phyloP scores from a whole-genome alignment of 192 early-diverging fungal genomes.

The Backusella circina region DNA sequence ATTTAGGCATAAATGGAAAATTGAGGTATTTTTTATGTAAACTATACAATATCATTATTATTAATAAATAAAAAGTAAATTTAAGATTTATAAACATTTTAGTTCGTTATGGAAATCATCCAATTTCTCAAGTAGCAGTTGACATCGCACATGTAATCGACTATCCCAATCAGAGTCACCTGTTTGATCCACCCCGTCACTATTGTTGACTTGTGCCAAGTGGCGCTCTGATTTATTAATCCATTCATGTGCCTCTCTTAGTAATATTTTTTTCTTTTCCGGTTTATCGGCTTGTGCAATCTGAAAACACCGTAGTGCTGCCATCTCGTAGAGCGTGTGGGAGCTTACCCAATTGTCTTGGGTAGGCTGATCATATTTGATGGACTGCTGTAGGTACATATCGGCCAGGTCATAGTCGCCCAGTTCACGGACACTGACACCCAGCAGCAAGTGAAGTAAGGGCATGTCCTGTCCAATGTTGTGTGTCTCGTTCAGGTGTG shows the following conservation, averaged over 20 bases:
- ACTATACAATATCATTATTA: background rate
- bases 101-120: slow-evolving; percentile 31
- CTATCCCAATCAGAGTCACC: slow-evolving; percentile 30
- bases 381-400: slow-evolving; percentile 12
- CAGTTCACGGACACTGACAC: slow-evolving; percentile 22
- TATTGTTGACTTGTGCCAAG: background rate
- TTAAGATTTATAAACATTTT: background rate
- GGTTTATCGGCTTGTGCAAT: background rate
- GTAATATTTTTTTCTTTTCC: background rate
- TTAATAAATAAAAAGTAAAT: background rate
- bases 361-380: background rate
- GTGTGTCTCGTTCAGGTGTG: background rate
- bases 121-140: slow-evolving; percentile 26
- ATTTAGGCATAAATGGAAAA: background rate
- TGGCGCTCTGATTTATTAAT: slow-evolving; percentile 2
- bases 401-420: slow-evolving; percentile 24
- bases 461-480: slow-evolving; percentile 12
- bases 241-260: slow-evolving; percentile 17
- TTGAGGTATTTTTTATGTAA: background rate
- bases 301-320: slow-evolving; percentile 12
- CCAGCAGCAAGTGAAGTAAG: slow-evolving; percentile 19
- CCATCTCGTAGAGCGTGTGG: slow-evolving; percentile 27
- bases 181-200: background rate
- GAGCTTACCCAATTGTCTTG: slow-evolving; percentile 27
- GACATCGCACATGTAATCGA: slow-evolving; percentile 34